Conservation (phyloP, 2,329 filamentous ascomycete species). For the Fusarium virguliforme region DNA sequence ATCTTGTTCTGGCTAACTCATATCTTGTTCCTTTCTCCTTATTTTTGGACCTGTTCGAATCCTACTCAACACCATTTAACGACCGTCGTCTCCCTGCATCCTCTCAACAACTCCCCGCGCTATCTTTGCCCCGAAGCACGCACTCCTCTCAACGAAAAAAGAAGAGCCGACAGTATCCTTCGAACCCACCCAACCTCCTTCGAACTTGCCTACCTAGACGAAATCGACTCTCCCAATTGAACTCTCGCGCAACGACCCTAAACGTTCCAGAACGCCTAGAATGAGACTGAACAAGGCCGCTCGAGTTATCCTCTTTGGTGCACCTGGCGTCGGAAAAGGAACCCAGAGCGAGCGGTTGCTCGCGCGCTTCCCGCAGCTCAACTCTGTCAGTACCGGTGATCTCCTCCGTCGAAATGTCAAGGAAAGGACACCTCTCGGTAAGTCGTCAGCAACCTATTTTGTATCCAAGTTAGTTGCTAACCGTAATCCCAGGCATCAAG, state of each 20-base stretch:
- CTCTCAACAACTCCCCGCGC: constrained; percentile 43
- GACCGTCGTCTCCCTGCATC: not conserved
- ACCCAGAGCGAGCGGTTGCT: constrained; percentile 94
- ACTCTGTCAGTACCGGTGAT: constrained; percentile 94
- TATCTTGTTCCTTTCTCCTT: not conserved
- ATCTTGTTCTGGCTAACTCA: constrained; percentile 13
- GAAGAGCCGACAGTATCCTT: constrained; percentile 22
- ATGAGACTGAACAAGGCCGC: constrained; percentile 86
- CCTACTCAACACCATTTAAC: not conserved
- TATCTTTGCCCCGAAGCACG: constrained; percentile 13
- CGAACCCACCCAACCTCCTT: constrained; percentile 1
- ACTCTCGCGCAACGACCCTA: constrained; percentile 37
- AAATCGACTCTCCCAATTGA: not conserved
- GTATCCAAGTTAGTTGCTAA: constrained; percentile 19
- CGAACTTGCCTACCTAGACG: not conserved
- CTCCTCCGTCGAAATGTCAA: constrained; percentile 94
- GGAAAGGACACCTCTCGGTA: constrained; percentile 87
- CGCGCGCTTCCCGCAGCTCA: constrained; percentile 87
- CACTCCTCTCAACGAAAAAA: constrained; percentile 44
- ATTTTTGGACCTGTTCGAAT: not conserved
- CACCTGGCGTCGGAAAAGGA: constrained; percentile 97
- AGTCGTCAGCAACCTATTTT: constrained; percentile 43
- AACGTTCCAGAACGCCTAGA: constrained; percentile 48
- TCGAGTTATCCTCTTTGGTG: constrained; percentile 93
- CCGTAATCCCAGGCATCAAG: constrained; percentile 78